A percentile compares a stretch with the other conserved stretches of the same genome.
These are phyloP conservation scores for Tuber indicum DNA, from an alignment of 495 filamentous ascomycete genomes.

Conservation along the genomic window DNA sequence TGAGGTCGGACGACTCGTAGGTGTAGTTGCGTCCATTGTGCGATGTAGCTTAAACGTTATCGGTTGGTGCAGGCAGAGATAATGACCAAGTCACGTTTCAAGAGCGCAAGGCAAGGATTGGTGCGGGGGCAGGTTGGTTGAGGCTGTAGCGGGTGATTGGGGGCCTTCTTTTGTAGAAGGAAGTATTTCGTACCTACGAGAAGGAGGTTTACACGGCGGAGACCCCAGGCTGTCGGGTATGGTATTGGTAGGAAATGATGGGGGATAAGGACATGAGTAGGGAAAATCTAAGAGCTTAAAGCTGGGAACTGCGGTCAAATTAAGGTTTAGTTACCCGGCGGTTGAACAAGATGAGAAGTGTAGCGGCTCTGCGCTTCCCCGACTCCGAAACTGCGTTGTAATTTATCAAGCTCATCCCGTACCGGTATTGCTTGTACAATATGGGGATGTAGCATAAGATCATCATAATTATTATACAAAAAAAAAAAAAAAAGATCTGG, in stretches of 20 bases:
- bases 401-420: not conserved
- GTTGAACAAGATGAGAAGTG: not conserved
- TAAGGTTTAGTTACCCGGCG: conserved; percentile 1
- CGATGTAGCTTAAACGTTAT: conserved; percentile 8
- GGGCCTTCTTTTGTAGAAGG: not conserved
- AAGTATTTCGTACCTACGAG: not conserved
- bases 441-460: not conserved
- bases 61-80: not conserved
- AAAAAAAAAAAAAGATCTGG: not conserved
- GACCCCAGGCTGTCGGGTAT: not conserved
- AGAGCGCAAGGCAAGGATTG: not conserved
- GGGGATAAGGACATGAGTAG: not conserved
- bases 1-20: conserved; percentile 34
- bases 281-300: not conserved
- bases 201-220: not conserved
- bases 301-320: not conserved
- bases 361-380: not conserved
- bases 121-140: not conserved
- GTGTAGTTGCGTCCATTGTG: conserved; percentile 31
- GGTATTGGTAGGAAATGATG: not conserved
- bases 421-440: not conserved
- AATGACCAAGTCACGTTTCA: not conserved
- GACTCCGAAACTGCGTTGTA: not conserved
- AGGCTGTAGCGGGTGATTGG: not conserved
- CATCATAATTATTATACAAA: not conserved